phyloP scores from a whole-genome alignment of 2,329 filamentous ascomycete species.

The Cordyceps farinosa region DNA sequence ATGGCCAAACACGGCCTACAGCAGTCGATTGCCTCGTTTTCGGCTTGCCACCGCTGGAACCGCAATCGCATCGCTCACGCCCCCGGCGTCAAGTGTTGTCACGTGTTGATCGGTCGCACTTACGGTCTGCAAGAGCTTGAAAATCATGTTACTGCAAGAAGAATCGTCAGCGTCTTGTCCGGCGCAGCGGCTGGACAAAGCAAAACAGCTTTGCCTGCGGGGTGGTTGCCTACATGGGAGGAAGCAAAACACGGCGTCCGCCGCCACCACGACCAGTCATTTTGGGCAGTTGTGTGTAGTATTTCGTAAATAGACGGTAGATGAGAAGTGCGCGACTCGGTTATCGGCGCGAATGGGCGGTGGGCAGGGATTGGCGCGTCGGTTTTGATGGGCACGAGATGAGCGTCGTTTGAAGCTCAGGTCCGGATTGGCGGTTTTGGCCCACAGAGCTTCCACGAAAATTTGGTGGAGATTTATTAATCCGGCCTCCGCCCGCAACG shows the following conservation, averaged over 20 bases:
- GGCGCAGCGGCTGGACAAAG: neutral
- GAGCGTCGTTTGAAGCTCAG: neutral
- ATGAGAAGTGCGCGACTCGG: neutral
- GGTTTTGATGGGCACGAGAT: constrained; percentile 1
- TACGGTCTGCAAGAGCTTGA: constrained; percentile 72
- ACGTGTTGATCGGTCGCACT: constrained; percentile 24
- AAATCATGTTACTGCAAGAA: constrained; percentile 43
- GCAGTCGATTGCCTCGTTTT: neutral
- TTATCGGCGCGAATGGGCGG: neutral
- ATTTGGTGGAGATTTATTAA: constrained; percentile 20
- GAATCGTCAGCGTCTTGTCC: constrained; percentile 20
- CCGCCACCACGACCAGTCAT: constrained; percentile 61
- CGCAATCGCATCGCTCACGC: neutral
- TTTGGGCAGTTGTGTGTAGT: constrained; percentile 20
- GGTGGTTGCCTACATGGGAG: constrained; percentile 45
- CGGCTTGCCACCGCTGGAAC: neutral
- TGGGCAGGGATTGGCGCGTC: constrained; percentile 7
- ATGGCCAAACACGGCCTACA: neutral
- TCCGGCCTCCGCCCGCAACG: constrained; percentile 6
- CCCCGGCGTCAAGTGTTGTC: constrained; percentile 27
- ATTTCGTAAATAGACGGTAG: neutral
- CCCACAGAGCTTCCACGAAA: constrained; percentile 1
- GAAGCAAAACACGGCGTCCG: constrained; percentile 57
- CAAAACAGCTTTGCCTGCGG: neutral
- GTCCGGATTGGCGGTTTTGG: neutral